phyloP scores from a whole-genome alignment of 768 basidiomycete species.

The Trametopsis cervina region DNA sequence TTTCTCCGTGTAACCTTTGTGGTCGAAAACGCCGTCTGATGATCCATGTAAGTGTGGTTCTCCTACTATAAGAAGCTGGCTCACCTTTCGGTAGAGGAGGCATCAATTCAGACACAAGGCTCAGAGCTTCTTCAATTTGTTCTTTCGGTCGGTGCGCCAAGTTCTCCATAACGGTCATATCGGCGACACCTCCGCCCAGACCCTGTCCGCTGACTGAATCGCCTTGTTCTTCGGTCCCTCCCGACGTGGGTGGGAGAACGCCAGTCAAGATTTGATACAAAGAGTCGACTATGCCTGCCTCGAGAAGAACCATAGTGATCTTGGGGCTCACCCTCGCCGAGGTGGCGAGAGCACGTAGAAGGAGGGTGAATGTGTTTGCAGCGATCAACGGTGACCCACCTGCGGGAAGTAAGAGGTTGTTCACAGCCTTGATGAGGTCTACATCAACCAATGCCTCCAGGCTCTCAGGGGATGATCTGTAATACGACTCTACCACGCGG shows the following conservation, averaged over 20 bases:
- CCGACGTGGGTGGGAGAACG: constrained; percentile 67
- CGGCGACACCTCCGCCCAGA: constrained; percentile 81
- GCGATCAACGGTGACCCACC: constrained; percentile 84
- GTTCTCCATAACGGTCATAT: constrained; percentile 98
- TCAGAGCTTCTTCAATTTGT: constrained; percentile 90
- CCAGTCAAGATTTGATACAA: constrained; percentile 95
- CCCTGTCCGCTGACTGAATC: constrained; percentile 62
- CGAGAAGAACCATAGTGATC: constrained; percentile 78
- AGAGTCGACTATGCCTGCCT: constrained; percentile 89
- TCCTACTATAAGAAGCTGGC: constrained; percentile 8
- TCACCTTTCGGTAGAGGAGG: constrained; percentile 89
- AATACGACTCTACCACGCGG: constrained; percentile 87
- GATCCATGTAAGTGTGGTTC: neutral
- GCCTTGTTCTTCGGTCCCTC: constrained; percentile 53
- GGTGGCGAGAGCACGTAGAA: constrained; percentile 82
- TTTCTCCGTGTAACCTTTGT: constrained; percentile 86
- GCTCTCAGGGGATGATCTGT: constrained; percentile 77
- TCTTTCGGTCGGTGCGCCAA: constrained; percentile 95
- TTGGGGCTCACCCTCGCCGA: constrained; percentile 85
- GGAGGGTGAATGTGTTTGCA: constrained; percentile 79
- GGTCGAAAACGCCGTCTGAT: constrained; percentile 91
- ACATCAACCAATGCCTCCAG: constrained; percentile 81
- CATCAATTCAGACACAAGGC: constrained; percentile 84
- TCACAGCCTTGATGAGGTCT: constrained; percentile 76
- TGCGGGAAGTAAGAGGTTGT: constrained; percentile 76